phyloP scores from a whole-genome alignment of 2,329 filamentous ascomycete genomes.

The Pseudophaeomoniella oleicola region DNA sequence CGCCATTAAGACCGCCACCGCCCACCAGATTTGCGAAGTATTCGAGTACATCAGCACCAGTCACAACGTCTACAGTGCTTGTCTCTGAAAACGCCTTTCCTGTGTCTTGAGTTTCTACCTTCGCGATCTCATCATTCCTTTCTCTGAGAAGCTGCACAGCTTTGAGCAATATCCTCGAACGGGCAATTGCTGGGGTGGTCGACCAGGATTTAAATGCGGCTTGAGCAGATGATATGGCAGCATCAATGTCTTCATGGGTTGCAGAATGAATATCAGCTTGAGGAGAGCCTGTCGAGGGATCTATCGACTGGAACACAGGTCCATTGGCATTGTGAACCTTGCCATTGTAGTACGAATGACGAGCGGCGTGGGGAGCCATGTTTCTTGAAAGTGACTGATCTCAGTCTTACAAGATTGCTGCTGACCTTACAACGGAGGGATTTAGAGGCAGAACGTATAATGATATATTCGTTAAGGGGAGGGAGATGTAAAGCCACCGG shows the following conservation, averaged over 20 bases:
- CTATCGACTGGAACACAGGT: conserved; percentile 48
- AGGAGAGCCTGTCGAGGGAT: conserved; percentile 56
- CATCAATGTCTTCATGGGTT: conserved; percentile 51
- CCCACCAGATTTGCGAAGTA: conserved; percentile 73
- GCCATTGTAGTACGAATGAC: conserved; percentile 65
- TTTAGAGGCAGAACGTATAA: no score
- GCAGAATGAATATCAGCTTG: conserved; percentile 60
- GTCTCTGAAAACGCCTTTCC: conserved; percentile 80
- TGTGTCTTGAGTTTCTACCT: conserved; percentile 69
- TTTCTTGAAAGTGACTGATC: no score
- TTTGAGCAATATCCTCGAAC: conserved; percentile 62
- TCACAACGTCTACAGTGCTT: conserved; percentile 66
- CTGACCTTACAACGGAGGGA: no score
- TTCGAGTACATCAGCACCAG: conserved; percentile 72
- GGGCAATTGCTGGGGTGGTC: conserved; percentile 55
- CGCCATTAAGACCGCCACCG: conserved; percentile 64
- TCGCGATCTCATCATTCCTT: conserved; percentile 66
- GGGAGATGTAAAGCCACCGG: no score
- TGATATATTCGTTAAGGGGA: no score
- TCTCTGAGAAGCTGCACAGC: conserved; percentile 60
- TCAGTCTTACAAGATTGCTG: no score
- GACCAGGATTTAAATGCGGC: conserved; percentile 66
- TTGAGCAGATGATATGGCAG: conserved; percentile 55
- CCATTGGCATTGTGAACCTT: conserved; percentile 42
- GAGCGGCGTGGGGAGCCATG: conserved; percentile 13